Evolutionary conservation across 768 basidiomycete genomes (phyloP), one percentile per base, ranked within the genome.

Genomic region (Suillus subaureus): DNA sequence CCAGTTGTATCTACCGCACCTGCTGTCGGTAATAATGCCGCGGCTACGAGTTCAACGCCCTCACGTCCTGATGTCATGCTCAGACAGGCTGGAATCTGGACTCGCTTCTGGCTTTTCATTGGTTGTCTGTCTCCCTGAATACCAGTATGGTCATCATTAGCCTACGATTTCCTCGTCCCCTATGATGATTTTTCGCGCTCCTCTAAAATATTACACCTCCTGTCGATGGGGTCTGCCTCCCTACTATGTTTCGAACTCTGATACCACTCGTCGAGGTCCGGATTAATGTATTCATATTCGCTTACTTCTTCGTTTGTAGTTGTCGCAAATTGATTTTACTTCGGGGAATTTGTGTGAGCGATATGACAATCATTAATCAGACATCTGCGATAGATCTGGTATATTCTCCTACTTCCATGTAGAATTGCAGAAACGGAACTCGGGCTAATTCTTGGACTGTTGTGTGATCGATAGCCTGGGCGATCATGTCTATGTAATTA

Each of bases 91-190:
- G 31, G 54, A 33, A 31, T 21, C 16, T 55, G 54, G 54, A 13
- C 54, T 55, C 31, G 54, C 4, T 33, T 55, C 54, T 55, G 54
- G 54, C 31, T 55, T 2, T 21, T 21, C 3, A 21, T 33, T 33
- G 9, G 54, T n/a, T 55, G 54, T 33, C 1, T 4, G 6, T 57
- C 37, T 26, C 37, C n/a, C 56, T n/a, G 31, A 37, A 39, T 16
- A 39, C 23, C 8, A 40, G 39, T 23, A 39, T 16, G 15, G 26
- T 52, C 16, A 4, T 28, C 37, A 57, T 92, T 64, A 26, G 3
- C 26, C 13, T 26, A 23, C 13, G 23, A 23, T 15, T 49, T 3
- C 2, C 47, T 49, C 21, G 11, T 45, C 11, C 45, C 45, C 11
- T 47, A 23, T 0, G 11, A 47, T 13, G 11, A n/a, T 23, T n/a